phyloP scores from a whole-genome alignment of 805 yeast genomes.

The Teunomyces panamensis region DNA sequence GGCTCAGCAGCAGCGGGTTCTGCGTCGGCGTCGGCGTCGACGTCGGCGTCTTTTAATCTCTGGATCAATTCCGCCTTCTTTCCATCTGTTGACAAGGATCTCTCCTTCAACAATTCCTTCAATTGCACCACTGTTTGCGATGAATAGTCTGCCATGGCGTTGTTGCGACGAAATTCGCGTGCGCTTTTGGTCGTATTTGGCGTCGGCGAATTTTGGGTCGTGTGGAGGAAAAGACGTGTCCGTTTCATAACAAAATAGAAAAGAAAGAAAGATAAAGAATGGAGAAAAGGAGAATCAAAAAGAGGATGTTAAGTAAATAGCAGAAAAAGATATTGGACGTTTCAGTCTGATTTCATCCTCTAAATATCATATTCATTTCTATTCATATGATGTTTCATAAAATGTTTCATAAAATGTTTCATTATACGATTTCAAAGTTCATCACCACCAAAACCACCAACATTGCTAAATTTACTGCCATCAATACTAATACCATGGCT shows the following conservation, averaged over 20 bases:
- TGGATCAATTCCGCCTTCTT: constrained; percentile 75
- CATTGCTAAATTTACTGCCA: constrained; percentile 17
- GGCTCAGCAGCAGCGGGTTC: constrained; percentile 8
- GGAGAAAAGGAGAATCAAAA: not conserved
- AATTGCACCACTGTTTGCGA: constrained; percentile 79
- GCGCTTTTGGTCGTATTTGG: not conserved
- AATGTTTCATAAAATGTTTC: too few species aligned
- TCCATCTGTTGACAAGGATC: constrained; percentile 69
- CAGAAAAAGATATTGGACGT: not conserved
- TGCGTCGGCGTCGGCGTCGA: constrained; percentile 6
- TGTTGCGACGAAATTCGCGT: not conserved
- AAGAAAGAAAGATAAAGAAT: not conserved
- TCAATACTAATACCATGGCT: constrained; percentile 14
- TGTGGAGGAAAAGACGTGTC: constrained; percentile 1
- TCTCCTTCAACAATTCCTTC: constrained; percentile 68
- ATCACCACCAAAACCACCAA: constrained; percentile 18
- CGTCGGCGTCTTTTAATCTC: constrained; percentile 50
- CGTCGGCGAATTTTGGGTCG: not conserved
- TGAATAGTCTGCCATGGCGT: constrained; percentile 51
- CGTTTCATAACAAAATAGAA: not conserved
- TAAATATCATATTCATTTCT: too few species aligned
- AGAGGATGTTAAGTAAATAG: not conserved
- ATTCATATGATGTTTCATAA: too few species aligned
- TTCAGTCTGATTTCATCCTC: too few species aligned
- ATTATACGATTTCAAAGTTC: constrained; percentile 9